Evolutionary conservation across 352 stramenopile genomes (phyloP).

Genomic region (Phytophthora colocasiae): DNA sequence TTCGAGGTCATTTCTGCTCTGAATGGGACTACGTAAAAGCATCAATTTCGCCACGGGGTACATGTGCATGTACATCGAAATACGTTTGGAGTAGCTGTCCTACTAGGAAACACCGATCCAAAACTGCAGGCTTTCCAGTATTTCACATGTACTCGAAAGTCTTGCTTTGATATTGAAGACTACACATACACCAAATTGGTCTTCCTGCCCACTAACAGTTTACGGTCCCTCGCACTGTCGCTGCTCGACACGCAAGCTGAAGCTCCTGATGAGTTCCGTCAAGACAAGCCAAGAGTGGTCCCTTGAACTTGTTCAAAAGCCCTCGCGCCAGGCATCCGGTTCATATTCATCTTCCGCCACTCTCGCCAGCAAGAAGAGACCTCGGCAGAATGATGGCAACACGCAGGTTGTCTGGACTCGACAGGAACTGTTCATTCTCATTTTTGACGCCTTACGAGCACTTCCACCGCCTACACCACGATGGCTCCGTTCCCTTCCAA

Average conservation of each 20-base stretch:
- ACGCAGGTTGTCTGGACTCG: no score
- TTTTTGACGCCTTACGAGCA: conserved; percentile 24
- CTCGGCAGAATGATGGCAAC: no score
- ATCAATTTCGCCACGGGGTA: no score
- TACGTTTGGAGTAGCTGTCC: no score
- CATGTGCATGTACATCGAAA: no score
- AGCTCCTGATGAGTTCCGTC: conserved; percentile 7
- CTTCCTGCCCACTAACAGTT: conserved; percentile 1
- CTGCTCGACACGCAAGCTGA: conserved; percentile 23
- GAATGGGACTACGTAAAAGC: no score
- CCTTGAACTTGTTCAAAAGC: conserved; percentile 31
- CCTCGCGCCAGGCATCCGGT: conserved; percentile 18
- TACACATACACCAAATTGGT: no score
- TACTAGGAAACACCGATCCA: no score
- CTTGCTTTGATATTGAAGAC: no score
- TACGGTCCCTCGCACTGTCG: conserved; percentile 19
- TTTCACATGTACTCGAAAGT: no score
- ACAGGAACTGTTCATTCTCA: conserved; percentile 20
- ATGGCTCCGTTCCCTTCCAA: conserved; percentile 31
- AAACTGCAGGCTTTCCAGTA: no score
- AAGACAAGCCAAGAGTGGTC: conserved; percentile 3
- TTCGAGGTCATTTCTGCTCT: no score
- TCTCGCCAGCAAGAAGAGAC: conserved; percentile 5
- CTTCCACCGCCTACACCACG: background rate
- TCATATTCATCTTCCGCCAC: background rate